A percentile compares a stretch with the other conserved stretches of the same genome.
Evolutionary conservation across 2,329 filamentous ascomycete species (phyloP).

Genomic region (Claviceps quebecensis): DNA sequence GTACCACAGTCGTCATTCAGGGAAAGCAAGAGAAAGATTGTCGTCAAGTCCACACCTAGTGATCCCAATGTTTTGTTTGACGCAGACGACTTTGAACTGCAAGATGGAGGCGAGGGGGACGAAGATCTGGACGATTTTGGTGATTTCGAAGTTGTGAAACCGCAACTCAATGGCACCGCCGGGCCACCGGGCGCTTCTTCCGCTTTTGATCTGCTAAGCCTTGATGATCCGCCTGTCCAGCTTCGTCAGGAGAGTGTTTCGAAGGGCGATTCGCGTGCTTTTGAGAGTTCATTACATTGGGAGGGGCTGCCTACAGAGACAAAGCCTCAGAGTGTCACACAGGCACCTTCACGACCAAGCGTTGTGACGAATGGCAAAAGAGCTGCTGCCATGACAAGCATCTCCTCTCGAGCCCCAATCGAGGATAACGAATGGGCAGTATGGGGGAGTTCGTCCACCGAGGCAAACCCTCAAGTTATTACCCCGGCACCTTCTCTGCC

Average conservation of each 20-base stretch:
- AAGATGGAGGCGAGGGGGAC: slow-evolving; percentile 24
- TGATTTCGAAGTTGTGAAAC: slow-evolving; percentile 39
- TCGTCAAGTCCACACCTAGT: slow-evolving; percentile 11
- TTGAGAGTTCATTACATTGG: slow-evolving; percentile 14
- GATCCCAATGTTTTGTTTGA: slow-evolving; percentile 52
- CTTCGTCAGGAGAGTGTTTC: not conserved
- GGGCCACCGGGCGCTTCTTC: not conserved
- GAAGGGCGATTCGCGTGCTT: not conserved
- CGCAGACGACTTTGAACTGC: slow-evolving; percentile 39
- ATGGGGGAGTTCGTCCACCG: slow-evolving; percentile 23
- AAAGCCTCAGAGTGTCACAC: slow-evolving; percentile 31
- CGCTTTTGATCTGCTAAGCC: slow-evolving; percentile 26
- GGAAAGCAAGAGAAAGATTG: slow-evolving; percentile 10
- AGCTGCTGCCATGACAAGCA: slow-evolving; percentile 3
- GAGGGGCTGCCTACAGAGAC: slow-evolving; percentile 15
- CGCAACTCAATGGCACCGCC: slow-evolving; percentile 1
- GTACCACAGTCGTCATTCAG: slow-evolving; percentile 3
- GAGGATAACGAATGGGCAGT: slow-evolving; percentile 22
- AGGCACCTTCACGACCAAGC: slow-evolving; percentile 36
- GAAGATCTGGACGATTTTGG: slow-evolving; percentile 43
- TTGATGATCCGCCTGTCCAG: slow-evolving; percentile 18
- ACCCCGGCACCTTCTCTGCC: slow-evolving; percentile 39
- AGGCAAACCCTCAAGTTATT: slow-evolving; percentile 26
- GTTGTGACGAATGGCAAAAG: not conserved
- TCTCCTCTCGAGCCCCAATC: slow-evolving; percentile 6